These are phyloP conservation scores for Mycena indigotica DNA, from an alignment of 768 basidiomycete species.

Conservation along the genomic window DNA sequence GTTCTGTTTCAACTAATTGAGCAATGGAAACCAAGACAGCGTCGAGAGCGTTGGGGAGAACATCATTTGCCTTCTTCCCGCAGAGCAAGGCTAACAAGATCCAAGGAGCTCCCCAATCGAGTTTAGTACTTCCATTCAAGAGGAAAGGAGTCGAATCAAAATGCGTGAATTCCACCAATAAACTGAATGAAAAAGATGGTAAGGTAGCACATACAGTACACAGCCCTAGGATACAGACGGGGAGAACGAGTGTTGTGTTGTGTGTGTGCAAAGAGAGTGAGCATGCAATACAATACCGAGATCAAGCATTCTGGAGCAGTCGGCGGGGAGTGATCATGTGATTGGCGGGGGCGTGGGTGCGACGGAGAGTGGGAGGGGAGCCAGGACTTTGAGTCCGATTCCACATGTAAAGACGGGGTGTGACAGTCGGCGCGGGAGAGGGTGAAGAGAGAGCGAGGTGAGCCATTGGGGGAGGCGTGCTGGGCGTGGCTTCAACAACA, in stretches of 20 bases:
- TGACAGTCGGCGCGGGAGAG: constrained; percentile 57
- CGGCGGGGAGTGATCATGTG: constrained; percentile 48
- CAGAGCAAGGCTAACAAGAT: not conserved
- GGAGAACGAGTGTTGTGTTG: not conserved
- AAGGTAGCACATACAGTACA: constrained; percentile 2
- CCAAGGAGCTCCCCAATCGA: not conserved
- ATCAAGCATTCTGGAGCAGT: constrained; percentile 45
- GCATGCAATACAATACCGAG: not conserved
- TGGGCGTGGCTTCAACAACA: constrained; percentile 21
- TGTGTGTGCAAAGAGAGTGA: not conserved
- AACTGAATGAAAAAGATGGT: not conserved
- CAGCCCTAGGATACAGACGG: not conserved
- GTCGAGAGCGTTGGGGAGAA: no score
- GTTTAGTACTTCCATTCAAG: not conserved
- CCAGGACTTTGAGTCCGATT: constrained; percentile 32
- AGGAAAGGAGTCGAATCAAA: not conserved
- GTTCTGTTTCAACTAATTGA: no score
- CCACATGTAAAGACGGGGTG: constrained; percentile 64
- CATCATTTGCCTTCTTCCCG: no score
- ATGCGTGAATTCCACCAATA: not conserved
- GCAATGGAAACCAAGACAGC: no score
- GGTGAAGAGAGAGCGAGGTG: constrained; percentile 38
- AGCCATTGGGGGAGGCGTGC: constrained; percentile 26
- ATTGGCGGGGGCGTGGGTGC: constrained; percentile 37
- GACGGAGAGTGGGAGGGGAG: constrained; percentile 34